These are phyloP conservation scores for Moesziomyces sp. DNA, from an alignment of 1,284 basidiomycete genomes.

Conservation along the genomic window DNA sequence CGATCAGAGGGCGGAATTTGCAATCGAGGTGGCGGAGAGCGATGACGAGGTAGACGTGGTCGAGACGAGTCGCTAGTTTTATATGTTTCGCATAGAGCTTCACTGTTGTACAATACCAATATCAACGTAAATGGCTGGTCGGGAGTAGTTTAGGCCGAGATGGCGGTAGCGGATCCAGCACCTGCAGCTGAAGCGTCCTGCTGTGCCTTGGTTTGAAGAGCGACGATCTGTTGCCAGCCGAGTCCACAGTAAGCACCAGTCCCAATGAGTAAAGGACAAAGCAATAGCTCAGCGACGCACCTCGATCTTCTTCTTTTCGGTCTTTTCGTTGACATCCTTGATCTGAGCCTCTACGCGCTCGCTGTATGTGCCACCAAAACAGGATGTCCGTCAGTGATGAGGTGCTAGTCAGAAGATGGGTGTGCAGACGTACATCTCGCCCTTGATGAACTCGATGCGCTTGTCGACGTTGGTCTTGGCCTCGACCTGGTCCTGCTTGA, in stretches of 20 bases:
- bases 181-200: conserved; percentile 22
- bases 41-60: conserved; percentile 31
- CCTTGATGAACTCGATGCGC: conserved; percentile 86
- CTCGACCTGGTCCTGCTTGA: conserved; percentile 88
- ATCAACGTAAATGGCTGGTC: neutral
- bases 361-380: conserved; percentile 12
- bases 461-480: conserved; percentile 91
- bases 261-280: neutral
- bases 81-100: neutral
- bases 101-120: conserved; percentile 26
- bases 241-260: neutral
- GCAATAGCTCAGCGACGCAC: conserved; percentile 7
- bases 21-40: conserved; percentile 8
- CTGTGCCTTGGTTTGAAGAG: conserved; percentile 51
- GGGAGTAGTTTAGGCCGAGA: conserved; percentile 6
- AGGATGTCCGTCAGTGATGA: neutral
- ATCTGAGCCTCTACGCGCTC: conserved; percentile 52
- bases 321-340: conserved; percentile 48
- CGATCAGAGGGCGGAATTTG: neutral
- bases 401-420: neutral
- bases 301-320: conserved; percentile 56
- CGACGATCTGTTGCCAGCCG: conserved; percentile 34
- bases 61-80: conserved; percentile 15
- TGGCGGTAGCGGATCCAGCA: neutral
- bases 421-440: conserved; percentile 79